Conservation (phyloP, 495 filamentous ascomycete species). For the Aspergillus carlsbadensis region DNA sequence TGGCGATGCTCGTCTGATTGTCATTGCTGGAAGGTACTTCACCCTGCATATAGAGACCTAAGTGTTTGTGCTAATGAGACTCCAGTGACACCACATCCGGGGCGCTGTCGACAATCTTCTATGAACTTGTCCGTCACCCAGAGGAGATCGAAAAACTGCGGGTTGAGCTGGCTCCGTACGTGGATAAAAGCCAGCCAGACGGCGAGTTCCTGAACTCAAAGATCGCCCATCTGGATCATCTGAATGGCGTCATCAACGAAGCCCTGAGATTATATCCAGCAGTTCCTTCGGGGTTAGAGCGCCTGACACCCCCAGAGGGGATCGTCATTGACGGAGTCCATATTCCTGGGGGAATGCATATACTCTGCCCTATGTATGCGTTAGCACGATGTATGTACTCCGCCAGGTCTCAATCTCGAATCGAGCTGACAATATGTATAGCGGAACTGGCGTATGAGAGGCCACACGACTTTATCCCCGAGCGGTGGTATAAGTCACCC, state of each 20-base stretch:
- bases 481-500: slow-evolving; percentile 50
- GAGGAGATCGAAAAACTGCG: slow-evolving; percentile 31
- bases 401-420: background rate
- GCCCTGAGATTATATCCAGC: slow-evolving; percentile 34
- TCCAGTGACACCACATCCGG: slow-evolving; percentile 56
- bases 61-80: background rate
- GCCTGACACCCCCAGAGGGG: slow-evolving; percentile 46
- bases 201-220: slow-evolving; percentile 21
- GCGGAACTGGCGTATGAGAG: slow-evolving; percentile 32
- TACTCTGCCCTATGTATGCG: slow-evolving; percentile 38
- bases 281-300: slow-evolving; percentile 26
- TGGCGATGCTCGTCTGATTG: slow-evolving; percentile 26
- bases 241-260: slow-evolving; percentile 44
- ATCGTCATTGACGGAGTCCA: slow-evolving; percentile 41
- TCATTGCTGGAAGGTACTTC: slow-evolving; percentile 33
- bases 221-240: slow-evolving; percentile 31
- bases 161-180: slow-evolving; percentile 10
- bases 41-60: background rate
- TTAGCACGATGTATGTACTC: slow-evolving; percentile 29
- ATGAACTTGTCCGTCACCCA: slow-evolving; percentile 45
- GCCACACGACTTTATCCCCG: slow-evolving; percentile 48
- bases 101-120: slow-evolving; percentile 46
- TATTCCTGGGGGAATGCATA: slow-evolving; percentile 42
- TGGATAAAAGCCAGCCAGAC: background rate
- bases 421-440: slow-evolving; percentile 5